These are phyloP conservation scores for Solanum appendiculatum DNA, from an alignment of 257 asterid genomes.

Conservation along the genomic window DNA sequence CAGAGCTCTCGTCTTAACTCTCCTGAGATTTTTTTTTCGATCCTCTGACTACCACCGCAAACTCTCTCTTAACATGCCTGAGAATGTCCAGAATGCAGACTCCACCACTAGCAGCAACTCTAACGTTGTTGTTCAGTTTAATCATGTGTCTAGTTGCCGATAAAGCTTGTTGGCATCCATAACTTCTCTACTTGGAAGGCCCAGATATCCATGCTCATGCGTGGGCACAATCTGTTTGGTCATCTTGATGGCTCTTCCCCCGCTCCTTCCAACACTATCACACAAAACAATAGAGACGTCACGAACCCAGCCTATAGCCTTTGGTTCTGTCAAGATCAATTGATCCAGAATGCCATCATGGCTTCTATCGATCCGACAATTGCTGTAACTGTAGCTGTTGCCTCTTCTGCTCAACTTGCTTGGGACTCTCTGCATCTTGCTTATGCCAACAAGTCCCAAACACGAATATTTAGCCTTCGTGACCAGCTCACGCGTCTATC, in stretches of 20 bases:
- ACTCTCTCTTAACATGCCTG: neutral
- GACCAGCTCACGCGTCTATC: too few species aligned
- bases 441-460: too few species aligned
- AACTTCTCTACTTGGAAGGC: neutral
- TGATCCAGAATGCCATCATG: too few species aligned
- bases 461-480: too few species aligned
- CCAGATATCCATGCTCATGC: neutral
- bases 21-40: too few species aligned
- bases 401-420: too few species aligned
- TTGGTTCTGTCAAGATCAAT: too few species aligned
- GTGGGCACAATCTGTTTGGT: neutral
- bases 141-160: neutral
- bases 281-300: neutral
- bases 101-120: neutral
- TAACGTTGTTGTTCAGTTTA: neutral
- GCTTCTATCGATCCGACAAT: too few species aligned
- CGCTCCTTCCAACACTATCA: neutral
- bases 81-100: rapidly evolving
- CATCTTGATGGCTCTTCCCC: neutral
- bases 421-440: too few species aligned
- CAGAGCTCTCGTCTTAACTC: neutral
- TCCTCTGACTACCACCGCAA: neutral
- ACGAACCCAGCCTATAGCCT: neutral
- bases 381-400: too few species aligned
- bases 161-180: neutral